Evolutionary conservation across 2,329 filamentous ascomycete genomes (phyloP).

Genomic region (Chaetomiaceae sp.): DNA sequence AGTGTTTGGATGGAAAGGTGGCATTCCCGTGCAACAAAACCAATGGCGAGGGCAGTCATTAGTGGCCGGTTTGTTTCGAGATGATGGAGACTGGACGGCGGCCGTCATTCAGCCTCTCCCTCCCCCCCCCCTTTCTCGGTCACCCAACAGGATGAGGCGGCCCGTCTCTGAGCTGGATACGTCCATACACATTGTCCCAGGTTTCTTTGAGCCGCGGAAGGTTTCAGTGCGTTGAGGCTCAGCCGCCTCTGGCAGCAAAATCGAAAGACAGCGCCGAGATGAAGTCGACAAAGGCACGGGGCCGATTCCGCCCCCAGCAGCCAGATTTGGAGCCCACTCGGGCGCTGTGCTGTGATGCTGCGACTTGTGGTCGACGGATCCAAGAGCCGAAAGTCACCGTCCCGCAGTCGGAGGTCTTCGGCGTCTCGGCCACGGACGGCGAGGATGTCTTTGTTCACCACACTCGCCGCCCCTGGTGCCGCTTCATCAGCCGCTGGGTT

Average conservation of each 20-base stretch:
- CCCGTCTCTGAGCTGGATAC: too few species aligned
- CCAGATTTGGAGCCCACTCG: background rate
- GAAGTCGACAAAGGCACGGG: background rate
- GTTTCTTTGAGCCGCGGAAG: background rate
- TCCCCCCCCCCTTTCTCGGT: too few species aligned
- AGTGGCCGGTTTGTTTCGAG: background rate
- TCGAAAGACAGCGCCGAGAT: background rate
- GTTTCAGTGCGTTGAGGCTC: conserved; percentile 4
- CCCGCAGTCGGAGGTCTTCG: too few species aligned
- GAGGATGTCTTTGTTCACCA: background rate
- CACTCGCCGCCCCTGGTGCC: background rate
- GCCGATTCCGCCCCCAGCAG: background rate
- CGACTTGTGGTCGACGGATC: background rate
- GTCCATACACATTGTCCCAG: too few species aligned
- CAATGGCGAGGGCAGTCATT: background rate
- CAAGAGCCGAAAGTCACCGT: too few species aligned
- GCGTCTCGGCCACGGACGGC: background rate
- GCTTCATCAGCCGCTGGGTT: conserved; percentile 5
- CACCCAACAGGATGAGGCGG: too few species aligned
- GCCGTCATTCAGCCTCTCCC: background rate
- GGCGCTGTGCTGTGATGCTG: background rate
- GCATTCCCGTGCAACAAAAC: background rate
- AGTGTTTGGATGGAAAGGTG: background rate
- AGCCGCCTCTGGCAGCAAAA: background rate
- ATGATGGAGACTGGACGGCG: background rate